A percentile compares a stretch with the other conserved stretches of the same genome.
Evolutionary conservation across 2,329 filamentous ascomycete species (phyloP).

Genomic region (Blastomyces gilchristii): DNA sequence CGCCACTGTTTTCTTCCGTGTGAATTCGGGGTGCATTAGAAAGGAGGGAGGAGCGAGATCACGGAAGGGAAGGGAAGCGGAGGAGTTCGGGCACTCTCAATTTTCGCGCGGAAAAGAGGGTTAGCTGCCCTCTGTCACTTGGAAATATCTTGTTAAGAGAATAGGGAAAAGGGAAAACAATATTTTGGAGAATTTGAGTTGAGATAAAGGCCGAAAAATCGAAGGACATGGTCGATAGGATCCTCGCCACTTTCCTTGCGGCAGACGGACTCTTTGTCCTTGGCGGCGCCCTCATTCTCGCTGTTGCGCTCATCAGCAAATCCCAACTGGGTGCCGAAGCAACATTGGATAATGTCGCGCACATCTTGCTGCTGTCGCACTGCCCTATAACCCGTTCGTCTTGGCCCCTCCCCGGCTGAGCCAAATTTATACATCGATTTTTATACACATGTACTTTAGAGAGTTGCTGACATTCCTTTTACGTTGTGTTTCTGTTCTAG

Average conservation of each 20-base stretch:
- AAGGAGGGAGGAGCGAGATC: background rate
- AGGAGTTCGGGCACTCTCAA: conserved; percentile 1
- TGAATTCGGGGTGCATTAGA: background rate
- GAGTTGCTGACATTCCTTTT: conserved; percentile 1
- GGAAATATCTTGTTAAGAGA: background rate
- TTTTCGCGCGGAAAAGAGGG: background rate
- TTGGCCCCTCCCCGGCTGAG: background rate
- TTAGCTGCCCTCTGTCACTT: background rate
- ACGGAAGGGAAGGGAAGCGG: background rate
- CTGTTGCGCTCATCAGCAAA: conserved; percentile 44
- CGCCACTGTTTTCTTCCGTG: background rate
- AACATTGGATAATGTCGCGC: conserved; percentile 42
- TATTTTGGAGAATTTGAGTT: background rate
- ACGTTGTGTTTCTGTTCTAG: conserved; percentile 27
- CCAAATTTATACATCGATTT: background rate
- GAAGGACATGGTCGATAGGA: conserved; percentile 40
- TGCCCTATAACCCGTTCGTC: conserved; percentile 45
- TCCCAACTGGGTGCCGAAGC: conserved; percentile 32
- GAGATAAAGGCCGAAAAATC: background rate
- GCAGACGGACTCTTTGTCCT: conserved; percentile 44
- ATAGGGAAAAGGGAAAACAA: background rate
- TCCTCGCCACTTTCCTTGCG: conserved; percentile 43
- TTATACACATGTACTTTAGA: too few species aligned
- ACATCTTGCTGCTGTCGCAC: conserved; percentile 42
- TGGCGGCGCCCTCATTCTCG: conserved; percentile 43